Evolutionary conservation across 768 basidiomycete genomes (phyloP), one percentile per base, ranked within the genome.

Genomic region (Pulveroboletus frians): DNA sequence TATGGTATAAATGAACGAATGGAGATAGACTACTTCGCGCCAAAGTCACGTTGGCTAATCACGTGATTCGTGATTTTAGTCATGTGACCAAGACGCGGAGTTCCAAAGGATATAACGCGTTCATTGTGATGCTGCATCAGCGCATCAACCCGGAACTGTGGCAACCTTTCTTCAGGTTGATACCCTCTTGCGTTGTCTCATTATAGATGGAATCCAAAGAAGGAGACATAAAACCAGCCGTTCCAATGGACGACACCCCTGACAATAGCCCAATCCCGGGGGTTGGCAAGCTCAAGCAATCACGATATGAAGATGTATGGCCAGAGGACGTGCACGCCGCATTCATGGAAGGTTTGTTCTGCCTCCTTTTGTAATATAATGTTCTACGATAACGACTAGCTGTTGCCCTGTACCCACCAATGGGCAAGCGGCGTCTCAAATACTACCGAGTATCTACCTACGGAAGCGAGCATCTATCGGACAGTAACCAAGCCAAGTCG

Each of bases 381-480:
- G 39, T 42, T 36, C 49, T 64, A 23, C 46, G 44, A 55, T 49
- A 15, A 53, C n/a, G 39, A 35, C 10, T 50, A 67, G 66, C 66
- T 10, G 44, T 66, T 21, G 49, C 55, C 31, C 29, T 69, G 38
- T 69, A 69, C 54, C 66, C 66, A 2, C 68, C 66, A 14, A 69
- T 67, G 66, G 66, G 66, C 15, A 67, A 69, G 49, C 68, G 61
- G n/a, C 68, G 66, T 23, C 57, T 68, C 47, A 68, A 57, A 54
- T 68, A 69, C 39, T 65, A 61, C 23, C 61, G 57, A 3, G 23
- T 68, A n/a, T 49, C 61, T 31, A 43, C 43, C 15, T 43, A 54
- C 11, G 52, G 57, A 32, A 46, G 52, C 26, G 61, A 55, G n/a
- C 39, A 39, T 15, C 14, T 14, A 13, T 43, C 50, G 17, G 46